Evolutionary conservation across 768 basidiomycete species (phyloP).

Genomic region (Porpolomopsis calyptriformis): DNA sequence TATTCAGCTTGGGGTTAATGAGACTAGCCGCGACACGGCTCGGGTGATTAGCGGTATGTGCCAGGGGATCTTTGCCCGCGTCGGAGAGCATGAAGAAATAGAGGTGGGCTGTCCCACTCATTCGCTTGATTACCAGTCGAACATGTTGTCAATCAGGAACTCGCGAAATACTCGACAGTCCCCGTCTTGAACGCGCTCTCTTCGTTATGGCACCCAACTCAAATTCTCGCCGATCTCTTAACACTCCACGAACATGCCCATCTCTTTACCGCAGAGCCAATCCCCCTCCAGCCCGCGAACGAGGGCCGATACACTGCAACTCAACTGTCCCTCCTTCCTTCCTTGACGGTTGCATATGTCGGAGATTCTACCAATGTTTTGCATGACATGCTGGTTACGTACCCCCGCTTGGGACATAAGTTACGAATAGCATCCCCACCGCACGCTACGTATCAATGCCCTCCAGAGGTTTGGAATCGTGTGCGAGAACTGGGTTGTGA

Average conservation of each 20-base stretch:
- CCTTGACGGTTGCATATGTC: slow-evolving; percentile 85
- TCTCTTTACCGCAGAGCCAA: slow-evolving; percentile 33
- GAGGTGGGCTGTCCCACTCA: slow-evolving; percentile 45
- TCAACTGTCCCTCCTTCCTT: slow-evolving; percentile 43
- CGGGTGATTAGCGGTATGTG: slow-evolving; percentile 90
- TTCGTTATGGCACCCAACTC: slow-evolving; percentile 93
- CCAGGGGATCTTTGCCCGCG: slow-evolving; percentile 93
- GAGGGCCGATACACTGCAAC: slow-evolving; percentile 4
- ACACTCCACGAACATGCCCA: slow-evolving; percentile 73
- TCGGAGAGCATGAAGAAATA: slow-evolving; percentile 85
- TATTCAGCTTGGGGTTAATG: slow-evolving; percentile 95
- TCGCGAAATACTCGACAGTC: slow-evolving; percentile 82
- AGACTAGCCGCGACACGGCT: slow-evolving; percentile 73
- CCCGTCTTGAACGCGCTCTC: slow-evolving; percentile 96
- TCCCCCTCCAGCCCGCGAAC: slow-evolving; percentile 12
- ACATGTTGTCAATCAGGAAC: slow-evolving; percentile 44
- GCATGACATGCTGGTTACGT: slow-evolving; percentile 95
- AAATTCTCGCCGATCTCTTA: slow-evolving; percentile 86
- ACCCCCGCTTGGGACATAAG: slow-evolving; percentile 82
- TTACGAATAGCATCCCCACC: slow-evolving; percentile 77
- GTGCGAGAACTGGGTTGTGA: slow-evolving; percentile 69
- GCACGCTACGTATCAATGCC: slow-evolving; percentile 50
- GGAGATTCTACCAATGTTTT: slow-evolving; percentile 93
- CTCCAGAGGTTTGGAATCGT: slow-evolving; percentile 67
- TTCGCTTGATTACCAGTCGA: not conserved